Percentiles rank a stretch among this genome's conserved stretches.
Conservation (phyloP, 2,329 filamentous ascomycete species). For the Alternaria ethzedia region DNA sequence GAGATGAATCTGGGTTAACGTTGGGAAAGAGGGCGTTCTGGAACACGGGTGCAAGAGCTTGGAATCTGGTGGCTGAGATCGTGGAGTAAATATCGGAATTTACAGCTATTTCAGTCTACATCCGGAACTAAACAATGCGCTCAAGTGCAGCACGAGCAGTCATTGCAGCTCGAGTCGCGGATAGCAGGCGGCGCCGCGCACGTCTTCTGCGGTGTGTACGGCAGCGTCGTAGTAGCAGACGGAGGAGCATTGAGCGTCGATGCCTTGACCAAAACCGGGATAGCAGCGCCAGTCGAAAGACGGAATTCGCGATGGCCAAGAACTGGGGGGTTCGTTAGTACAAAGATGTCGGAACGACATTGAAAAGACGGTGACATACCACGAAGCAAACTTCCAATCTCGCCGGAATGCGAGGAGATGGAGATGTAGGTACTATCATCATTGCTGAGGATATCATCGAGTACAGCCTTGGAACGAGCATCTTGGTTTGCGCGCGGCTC, state of each 20-base stretch:
- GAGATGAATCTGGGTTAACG: no score
- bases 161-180: slow-evolving; percentile 41
- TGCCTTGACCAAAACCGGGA: slow-evolving; percentile 71
- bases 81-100: accelerated
- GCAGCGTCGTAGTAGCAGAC: slow-evolving; percentile 39
- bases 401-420: slow-evolving; percentile 65
- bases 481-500: slow-evolving; percentile 61
- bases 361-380: slow-evolving; percentile 16
- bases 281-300: slow-evolving; percentile 70
- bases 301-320: slow-evolving; percentile 67
- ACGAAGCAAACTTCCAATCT: slow-evolving; percentile 61
- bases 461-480: slow-evolving; percentile 51
- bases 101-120: background rate
- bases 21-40: background rate
- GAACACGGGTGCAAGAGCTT: background rate
- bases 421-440: slow-evolving; percentile 59
- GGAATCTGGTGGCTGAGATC: background rate
- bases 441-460: slow-evolving; percentile 61
- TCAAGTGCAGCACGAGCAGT: slow-evolving; percentile 44
- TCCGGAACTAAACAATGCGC: background rate
- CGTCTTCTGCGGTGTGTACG: slow-evolving; percentile 33
- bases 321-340: slow-evolving; percentile 41
- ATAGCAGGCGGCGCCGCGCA: slow-evolving; percentile 40
- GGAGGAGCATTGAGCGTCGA: slow-evolving; percentile 50
- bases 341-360: background rate